Base-by-base conservation (phyloP, 2,329 filamentous ascomycete genomes). In the Gaeumannomyces sp. region DNA sequence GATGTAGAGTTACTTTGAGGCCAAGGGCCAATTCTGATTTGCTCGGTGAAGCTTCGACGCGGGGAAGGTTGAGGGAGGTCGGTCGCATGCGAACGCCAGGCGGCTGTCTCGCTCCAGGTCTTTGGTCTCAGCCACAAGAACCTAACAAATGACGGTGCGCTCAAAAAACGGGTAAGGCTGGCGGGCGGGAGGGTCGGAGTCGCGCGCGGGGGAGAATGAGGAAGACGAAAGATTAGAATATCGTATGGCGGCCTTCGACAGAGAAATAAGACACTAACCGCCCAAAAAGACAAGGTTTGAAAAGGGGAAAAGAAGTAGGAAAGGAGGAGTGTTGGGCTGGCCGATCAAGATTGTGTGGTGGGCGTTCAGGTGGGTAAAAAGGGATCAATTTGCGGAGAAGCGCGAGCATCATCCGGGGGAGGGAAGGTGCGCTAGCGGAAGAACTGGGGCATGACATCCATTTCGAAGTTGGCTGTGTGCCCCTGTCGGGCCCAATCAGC, bases 321-420 rank as follows among this genome's bases (percentile, higher is more conserved):
- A 38, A 28, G 33, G 31, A 38, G 25, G n/a, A 45, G 28, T 61
- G 60, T 45, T 56, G 38, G 61, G 27, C 31, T 31, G 61, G 45
- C 38, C 22, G 38, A 57, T 62, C 22, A 31, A 53, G 27, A 56
- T 22, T 53, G 61, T 53, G 19, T 45, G 61, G 61, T 31, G 61
- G 61, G 28, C 50, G 45, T 29, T 50, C 28, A 31, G 38, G 25
- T 45, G 27, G 61, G 50, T 50, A 56, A 50, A 50, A 62, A 56
- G 60, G 38, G 33, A 31, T 61, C 31, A 53, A 31, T 53, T 62
- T 62, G 61, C 61, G 61, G 61, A 62, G 61, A 45, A 62, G 45
- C 28, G 33, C 33, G 10, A 16, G 61, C 28, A 62, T 53, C 29
- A 28, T 61, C 31, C n/a, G 33, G 60, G 59, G 59, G 33, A 25